phyloP scores from a whole-genome alignment of 345 rosid species.

The Gossypium turneri region DNA sequence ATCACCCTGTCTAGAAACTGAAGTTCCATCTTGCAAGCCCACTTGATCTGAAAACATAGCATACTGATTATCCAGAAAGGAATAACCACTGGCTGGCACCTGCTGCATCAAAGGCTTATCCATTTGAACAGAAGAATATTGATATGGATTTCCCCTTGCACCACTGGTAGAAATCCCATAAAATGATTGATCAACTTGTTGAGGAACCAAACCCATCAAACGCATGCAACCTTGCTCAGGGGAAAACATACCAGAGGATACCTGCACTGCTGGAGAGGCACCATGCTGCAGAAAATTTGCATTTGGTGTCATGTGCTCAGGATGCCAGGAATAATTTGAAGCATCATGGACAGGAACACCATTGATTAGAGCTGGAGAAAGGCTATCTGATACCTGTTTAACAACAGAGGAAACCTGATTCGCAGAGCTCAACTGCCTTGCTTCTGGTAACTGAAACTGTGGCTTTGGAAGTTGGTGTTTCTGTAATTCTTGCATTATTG shows the following conservation, averaged over 20 bases:
- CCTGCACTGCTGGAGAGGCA: conserved; percentile 47
- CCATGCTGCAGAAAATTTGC: conserved; percentile 49
- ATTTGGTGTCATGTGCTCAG: conserved; percentile 51
- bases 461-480: conserved; percentile 59
- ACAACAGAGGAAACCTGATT: conserved; percentile 43
- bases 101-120: conserved; percentile 44
- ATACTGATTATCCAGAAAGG: conserved; percentile 45
- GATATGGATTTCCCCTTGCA: conserved; percentile 39
- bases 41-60: conserved; percentile 41
- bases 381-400: conserved; percentile 40
- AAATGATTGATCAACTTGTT: conserved; percentile 64
- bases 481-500: conserved; percentile 71
- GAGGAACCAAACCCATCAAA: conserved; percentile 47
- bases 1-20: conserved; percentile 45
- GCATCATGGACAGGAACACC: conserved; percentile 62
- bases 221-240: conserved; percentile 57
- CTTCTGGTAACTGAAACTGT: conserved; percentile 50
- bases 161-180: conserved; percentile 55
- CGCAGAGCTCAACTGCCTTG: conserved; percentile 43
- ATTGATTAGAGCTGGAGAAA: conserved; percentile 45
- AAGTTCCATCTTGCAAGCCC: conserved; percentile 41
- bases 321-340: conserved; percentile 57
- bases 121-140: conserved; percentile 44
- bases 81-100: conserved; percentile 41
- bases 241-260: conserved; percentile 49